These are phyloP conservation scores for Lactarius pseudohatsudake DNA, from an alignment of 768 basidiomycete species.

Conservation along the genomic window DNA sequence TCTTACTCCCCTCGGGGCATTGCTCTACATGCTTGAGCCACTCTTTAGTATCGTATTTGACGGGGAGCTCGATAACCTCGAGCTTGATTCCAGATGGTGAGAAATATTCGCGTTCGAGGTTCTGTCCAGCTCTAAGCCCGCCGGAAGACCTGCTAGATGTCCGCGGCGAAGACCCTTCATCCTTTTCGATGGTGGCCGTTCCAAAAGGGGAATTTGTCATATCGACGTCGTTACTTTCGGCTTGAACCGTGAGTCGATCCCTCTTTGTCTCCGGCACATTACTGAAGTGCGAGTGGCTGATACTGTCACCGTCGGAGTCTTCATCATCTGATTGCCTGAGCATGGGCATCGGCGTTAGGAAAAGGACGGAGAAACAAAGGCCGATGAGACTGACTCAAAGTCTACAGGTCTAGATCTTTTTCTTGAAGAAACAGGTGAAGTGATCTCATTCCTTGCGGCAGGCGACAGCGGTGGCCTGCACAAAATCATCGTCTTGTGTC, in stretches of 20 bases:
- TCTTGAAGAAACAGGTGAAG: conserved; percentile 16
- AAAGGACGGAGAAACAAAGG: background rate
- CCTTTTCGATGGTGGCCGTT: background rate
- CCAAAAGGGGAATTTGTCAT: conserved; percentile 14
- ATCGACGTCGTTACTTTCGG: conserved; percentile 13
- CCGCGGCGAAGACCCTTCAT: conserved; percentile 2
- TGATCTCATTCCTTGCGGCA: background rate
- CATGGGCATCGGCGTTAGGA: background rate
- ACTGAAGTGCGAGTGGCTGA: background rate
- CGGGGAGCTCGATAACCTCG: conserved; percentile 29
- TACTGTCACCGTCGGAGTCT: conserved; percentile 5
- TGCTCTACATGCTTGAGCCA: conserved; percentile 26
- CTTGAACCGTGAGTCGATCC: background rate
- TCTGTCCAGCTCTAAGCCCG: conserved; percentile 4
- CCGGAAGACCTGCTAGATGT: conserved; percentile 14
- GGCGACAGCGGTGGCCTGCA: conserved; percentile 4
- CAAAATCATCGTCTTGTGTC: background rate
- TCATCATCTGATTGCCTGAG: conserved; percentile 19
- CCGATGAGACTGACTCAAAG: conserved; percentile 15
- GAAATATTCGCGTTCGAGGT: conserved; percentile 24
- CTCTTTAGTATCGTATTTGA: conserved; percentile 28
- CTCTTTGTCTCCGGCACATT: conserved; percentile 3
- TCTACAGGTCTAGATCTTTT: conserved; percentile 11
- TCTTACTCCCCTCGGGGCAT: conserved; percentile 25
- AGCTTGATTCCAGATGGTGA: conserved; percentile 27